phyloP scores from a whole-genome alignment of 1,284 basidiomycete species.

The Acaromyces ingoldii region DNA sequence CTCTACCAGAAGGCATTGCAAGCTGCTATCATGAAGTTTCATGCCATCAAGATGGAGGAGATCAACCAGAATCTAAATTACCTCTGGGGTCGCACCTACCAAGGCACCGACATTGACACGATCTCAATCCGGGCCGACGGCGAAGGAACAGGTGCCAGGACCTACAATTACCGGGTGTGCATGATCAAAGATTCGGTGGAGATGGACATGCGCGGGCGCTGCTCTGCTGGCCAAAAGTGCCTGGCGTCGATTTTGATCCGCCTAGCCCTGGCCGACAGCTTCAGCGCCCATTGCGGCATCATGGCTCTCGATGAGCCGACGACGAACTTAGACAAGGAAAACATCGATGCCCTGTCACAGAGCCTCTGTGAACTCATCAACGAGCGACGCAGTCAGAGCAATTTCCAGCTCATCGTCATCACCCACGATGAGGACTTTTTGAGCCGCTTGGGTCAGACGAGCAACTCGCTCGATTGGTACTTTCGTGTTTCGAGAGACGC shows the following conservation, averaged over 20 bases:
- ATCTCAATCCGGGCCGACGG: slow-evolving; percentile 92
- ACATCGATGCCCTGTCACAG: slow-evolving; percentile 86
- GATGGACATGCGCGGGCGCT: slow-evolving; percentile 99
- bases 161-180: slow-evolving; percentile 95
- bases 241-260: slow-evolving; percentile 98
- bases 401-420: slow-evolving; percentile 97
- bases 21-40: slow-evolving; percentile 95
- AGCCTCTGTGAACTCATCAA: slow-evolving; percentile 69
- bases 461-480: slow-evolving; percentile 43
- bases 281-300: slow-evolving; percentile 95
- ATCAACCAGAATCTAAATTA: slow-evolving; percentile 75
- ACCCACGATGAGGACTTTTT: slow-evolving; percentile 50
- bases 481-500: slow-evolving; percentile 44
- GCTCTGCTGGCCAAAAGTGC: slow-evolving; percentile 98
- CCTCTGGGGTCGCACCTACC: slow-evolving; percentile 97
- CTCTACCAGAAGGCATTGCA: slow-evolving; percentile 93
- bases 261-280: slow-evolving; percentile 93
- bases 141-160: slow-evolving; percentile 63
- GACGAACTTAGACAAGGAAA: slow-evolving; percentile 92
- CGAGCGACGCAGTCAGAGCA: slow-evolving; percentile 61
- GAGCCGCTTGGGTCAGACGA: slow-evolving; percentile 31
- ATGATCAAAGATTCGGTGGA: slow-evolving; percentile 99
- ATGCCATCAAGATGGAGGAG: slow-evolving; percentile 98
- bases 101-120: slow-evolving; percentile 97
- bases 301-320: slow-evolving; percentile 97